phyloP scores from a whole-genome alignment of 345 rosid genomes.

The Cardamine resedifolia region DNA sequence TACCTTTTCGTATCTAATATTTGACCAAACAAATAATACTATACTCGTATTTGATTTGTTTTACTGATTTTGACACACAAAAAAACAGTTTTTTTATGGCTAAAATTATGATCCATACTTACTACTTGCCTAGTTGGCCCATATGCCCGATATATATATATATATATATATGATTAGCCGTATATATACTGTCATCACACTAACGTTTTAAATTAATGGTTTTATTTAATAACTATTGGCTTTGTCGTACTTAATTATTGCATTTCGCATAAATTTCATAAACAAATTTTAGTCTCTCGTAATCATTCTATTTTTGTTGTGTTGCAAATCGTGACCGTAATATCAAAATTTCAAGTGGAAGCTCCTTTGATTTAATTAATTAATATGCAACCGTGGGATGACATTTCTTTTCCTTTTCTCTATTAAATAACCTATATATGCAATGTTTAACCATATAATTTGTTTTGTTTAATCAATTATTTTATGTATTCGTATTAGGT shows the following conservation, averaged over 20 bases:
- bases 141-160: background rate
- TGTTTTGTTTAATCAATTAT: constrained; percentile 17
- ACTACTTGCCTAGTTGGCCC: constrained; percentile 13
- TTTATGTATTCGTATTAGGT: constrained; percentile 31
- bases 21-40: background rate
- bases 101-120: background rate
- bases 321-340: constrained; percentile 4
- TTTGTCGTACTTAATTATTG: constrained; percentile 1
- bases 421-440: background rate
- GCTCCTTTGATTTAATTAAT: constrained; percentile 12
- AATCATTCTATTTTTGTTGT: constrained; percentile 24
- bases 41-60: background rate
- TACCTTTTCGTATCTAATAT: background rate
- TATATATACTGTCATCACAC: background rate
- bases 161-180: background rate
- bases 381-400: constrained; percentile 35
- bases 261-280: background rate
- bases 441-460: background rate
- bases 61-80: background rate
- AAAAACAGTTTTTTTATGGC: background rate
- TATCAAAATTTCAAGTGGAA: constrained; percentile 10
- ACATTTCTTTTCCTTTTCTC: constrained; percentile 27
- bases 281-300: background rate
- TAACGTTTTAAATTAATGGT: background rate
- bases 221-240: background rate